These are phyloP conservation scores for Colletotrichum aenigma DNA, from an alignment of 2,329 filamentous ascomycete species.

Conservation along the genomic window DNA sequence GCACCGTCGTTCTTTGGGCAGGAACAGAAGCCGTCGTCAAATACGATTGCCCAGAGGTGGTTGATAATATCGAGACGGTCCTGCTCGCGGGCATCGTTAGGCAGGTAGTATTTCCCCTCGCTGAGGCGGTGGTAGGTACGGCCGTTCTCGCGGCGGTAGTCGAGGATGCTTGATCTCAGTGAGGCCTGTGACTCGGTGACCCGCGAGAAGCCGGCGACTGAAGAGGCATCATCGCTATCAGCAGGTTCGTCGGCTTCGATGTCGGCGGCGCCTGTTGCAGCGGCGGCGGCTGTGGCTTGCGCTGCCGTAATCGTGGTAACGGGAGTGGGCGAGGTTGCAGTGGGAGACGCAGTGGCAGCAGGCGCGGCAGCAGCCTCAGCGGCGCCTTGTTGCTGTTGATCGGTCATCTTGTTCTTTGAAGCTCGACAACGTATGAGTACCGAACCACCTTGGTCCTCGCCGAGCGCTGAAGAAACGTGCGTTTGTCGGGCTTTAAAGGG, in stretches of 20 bases:
- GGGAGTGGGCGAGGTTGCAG: no score
- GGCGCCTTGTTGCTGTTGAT: neutral
- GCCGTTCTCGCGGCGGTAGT: neutral
- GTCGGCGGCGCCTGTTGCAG: rapidly evolving
- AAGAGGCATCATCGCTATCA: neutral
- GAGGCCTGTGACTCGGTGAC: neutral
- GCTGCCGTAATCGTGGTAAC: neutral
- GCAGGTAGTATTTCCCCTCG: slow-evolving; percentile 27
- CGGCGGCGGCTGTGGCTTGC: neutral
- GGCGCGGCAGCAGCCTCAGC: no score
- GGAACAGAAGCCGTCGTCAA: slow-evolving; percentile 30
- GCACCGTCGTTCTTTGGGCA: slow-evolving; percentile 25
- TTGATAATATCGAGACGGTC: slow-evolving; percentile 34
- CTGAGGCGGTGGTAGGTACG: slow-evolving; percentile 9
- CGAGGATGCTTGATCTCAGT: neutral
- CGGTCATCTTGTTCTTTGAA: neutral
- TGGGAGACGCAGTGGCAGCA: no score
- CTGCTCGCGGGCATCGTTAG: slow-evolving; percentile 22
- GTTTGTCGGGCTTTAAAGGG: no score
- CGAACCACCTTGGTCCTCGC: no score
- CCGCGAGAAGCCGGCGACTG: neutral
- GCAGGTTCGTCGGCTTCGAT: neutral
- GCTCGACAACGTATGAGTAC: no score
- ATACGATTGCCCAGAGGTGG: slow-evolving; percentile 33
- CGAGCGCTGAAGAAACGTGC: no score